Conservation (phyloP, 768 basidiomycete genomes). For the Grammothele lineata region DNA sequence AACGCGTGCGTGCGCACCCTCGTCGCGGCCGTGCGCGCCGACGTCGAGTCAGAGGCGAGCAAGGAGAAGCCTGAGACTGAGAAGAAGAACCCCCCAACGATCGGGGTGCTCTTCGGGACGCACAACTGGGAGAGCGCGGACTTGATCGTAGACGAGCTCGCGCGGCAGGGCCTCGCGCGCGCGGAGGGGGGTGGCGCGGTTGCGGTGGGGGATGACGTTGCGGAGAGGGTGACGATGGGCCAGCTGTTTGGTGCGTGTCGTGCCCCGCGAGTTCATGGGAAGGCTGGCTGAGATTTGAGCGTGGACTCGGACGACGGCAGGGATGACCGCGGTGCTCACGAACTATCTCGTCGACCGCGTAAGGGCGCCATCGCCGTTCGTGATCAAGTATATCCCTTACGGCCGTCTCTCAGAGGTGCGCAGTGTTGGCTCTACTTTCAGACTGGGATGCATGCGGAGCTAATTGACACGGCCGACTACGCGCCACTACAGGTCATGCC, state of each 20-base stretch:
- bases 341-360: slow-evolving; percentile 60
- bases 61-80: no score
- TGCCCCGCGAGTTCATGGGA: no score
- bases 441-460: no score
- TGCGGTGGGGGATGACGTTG: slow-evolving; percentile 47
- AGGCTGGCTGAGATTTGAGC: no score
- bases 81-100: slow-evolving; percentile 20
- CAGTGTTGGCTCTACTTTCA: background rate
- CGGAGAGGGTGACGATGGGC: slow-evolving; percentile 66
- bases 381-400: slow-evolving; percentile 83
- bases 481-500: slow-evolving; percentile 65
- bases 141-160: slow-evolving; percentile 57
- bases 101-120: slow-evolving; percentile 82
- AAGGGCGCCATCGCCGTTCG: slow-evolving; percentile 53
- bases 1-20: slow-evolving; percentile 56
- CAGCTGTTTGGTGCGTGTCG: slow-evolving; percentile 72
- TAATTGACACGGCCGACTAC: slow-evolving; percentile 16
- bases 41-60: slow-evolving; percentile 30
- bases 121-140: slow-evolving; percentile 75
- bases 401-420: slow-evolving; percentile 62
- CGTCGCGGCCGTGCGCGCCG: slow-evolving; percentile 50
- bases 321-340: slow-evolving; percentile 84
- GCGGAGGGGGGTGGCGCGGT: slow-evolving; percentile 26
- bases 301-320: slow-evolving; percentile 37
- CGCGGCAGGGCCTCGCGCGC: slow-evolving; percentile 49